Evolutionary conservation across 192 early-diverging fungal species (phyloP).

Genomic region (Dissophora ornata): DNA sequence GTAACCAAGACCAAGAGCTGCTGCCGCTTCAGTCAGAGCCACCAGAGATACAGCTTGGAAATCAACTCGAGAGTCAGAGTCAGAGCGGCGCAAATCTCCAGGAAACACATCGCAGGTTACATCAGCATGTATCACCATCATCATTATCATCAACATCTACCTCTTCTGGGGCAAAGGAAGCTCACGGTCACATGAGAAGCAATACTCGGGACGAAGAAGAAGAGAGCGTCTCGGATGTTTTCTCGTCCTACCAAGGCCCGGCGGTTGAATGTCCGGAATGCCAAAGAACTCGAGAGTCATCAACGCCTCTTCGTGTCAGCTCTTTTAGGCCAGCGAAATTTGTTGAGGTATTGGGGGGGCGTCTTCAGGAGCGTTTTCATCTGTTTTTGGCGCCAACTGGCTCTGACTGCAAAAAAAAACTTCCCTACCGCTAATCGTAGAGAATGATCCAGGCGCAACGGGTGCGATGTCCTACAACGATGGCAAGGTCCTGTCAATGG

Average conservation of each 20-base stretch:
- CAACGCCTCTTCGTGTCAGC: not conserved
- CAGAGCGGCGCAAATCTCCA: too few relatives aligned
- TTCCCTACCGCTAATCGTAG: conserved; percentile 8
- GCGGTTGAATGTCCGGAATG: conserved; percentile 28
- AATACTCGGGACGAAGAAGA: too few relatives aligned
- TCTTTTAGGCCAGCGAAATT: conserved; percentile 26
- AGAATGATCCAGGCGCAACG: conserved; percentile 20
- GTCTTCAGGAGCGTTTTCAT: too few relatives aligned
- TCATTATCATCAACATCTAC: not conserved
- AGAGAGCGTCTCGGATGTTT: too few relatives aligned
- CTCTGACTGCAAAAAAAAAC: not conserved
- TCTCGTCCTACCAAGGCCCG: not conserved
- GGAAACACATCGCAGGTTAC: too few relatives aligned
- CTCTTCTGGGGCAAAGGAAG: too few relatives aligned
- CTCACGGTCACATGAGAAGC: too few relatives aligned
- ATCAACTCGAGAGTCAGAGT: too few relatives aligned
- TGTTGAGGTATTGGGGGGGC: conserved; percentile 31
- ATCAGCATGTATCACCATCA: too few relatives aligned
- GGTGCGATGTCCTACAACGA: conserved; percentile 25
- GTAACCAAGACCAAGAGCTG: too few relatives aligned
- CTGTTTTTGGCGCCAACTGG: too few relatives aligned
- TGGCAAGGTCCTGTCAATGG: conserved; percentile 32
- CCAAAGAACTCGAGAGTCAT: not conserved
- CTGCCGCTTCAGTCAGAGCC: not conserved
- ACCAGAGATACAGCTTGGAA: too few relatives aligned